Evolutionary conservation across 176 grass and related monocot species (phyloP), one percentile per base, ranked within the genome.

Genomic region (Aegilops speltoides): DNA sequence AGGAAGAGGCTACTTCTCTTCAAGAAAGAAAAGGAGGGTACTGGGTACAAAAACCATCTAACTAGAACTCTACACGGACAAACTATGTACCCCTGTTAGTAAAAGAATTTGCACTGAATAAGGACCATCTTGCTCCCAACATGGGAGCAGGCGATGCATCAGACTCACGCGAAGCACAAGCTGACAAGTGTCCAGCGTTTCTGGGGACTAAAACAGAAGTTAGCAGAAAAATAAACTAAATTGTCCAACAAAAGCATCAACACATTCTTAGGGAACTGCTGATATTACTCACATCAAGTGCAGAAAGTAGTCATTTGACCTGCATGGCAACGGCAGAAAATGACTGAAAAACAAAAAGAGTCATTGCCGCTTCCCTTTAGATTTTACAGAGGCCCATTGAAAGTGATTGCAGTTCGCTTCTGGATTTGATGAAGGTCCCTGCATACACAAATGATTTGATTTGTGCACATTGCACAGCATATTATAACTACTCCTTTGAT

Each of bases 331-430:
- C 0, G 2, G 73, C 16, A 22, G 56, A 11, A 72, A 33, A 45
- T 2, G 20, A 31, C 9, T 7, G 22, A 77, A 9, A 77, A 54
- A 41, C 40, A 41, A 54, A 54, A 54, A 12, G 28, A 64, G 68
- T 91, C 87, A 97, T 70, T 33, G 64, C 1, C 13, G 50, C 74
- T 89, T 91, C 36, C 90, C 89, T 88, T 95, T 95, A 29, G 88
- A 87, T 86, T 94, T 95, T 37, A 90, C 66, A 91, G 93, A 86
- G 33, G 91, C 90, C 96, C 96, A 98, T 52, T 95, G 96, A 66
- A 98, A 98, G 79, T 94, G 84, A 63, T 89, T 89, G 85, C 96
- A 95, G 87, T 95, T 98, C 20, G 93, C 93, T 94, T 95, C 96
- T 84, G 63, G 84, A 88, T 95, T 98, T 62, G 91, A 92, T 54